A percentile compares a stretch with the other conserved stretches of the same genome.
phyloP scores from a whole-genome alignment of 108 stramenopile genomes.

The Chaetoceros muelleri region DNA sequence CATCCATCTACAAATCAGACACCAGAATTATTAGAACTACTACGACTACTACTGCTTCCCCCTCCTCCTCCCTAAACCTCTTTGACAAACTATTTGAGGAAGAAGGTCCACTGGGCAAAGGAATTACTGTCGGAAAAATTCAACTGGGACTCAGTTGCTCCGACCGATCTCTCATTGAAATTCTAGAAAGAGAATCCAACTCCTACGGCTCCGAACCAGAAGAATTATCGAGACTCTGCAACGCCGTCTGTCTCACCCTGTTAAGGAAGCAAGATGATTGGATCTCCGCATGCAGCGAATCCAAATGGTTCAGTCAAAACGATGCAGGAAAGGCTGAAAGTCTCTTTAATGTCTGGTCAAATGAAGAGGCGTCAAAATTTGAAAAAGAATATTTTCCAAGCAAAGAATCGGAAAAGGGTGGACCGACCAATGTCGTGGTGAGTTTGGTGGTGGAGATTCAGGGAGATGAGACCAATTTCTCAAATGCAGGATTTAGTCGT shows the following conservation, averaged over 20 bases:
- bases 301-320: conserved; percentile 50
- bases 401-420: conserved; percentile 17
- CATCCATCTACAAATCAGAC: too few species aligned
- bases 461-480: conserved; percentile 62
- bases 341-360: conserved; percentile 56
- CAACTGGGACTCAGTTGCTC: conserved; percentile 45
- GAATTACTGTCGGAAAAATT: conserved; percentile 73
- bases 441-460: conserved; percentile 69
- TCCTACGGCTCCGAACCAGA: conserved; percentile 28
- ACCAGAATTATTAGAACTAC: too few species aligned
- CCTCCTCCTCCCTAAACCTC: conserved; percentile 18
- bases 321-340: conserved; percentile 62
- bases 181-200: conserved; percentile 28
- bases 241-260: conserved; percentile 52
- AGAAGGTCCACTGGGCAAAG: conserved; percentile 68
- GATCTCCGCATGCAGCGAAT: conserved; percentile 47
- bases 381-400: conserved; percentile 37
- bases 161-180: conserved; percentile 36
- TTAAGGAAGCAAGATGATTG: conserved; percentile 58
- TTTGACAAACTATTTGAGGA: conserved; percentile 77
- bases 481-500: conserved; percentile 57
- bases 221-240: conserved; percentile 43
- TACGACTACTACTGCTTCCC: background rate
- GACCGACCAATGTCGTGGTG: conserved; percentile 57
- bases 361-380: conserved; percentile 59